Conservation (phyloP, 352 stramenopile species). For the Nothophytophthora sp. region DNA sequence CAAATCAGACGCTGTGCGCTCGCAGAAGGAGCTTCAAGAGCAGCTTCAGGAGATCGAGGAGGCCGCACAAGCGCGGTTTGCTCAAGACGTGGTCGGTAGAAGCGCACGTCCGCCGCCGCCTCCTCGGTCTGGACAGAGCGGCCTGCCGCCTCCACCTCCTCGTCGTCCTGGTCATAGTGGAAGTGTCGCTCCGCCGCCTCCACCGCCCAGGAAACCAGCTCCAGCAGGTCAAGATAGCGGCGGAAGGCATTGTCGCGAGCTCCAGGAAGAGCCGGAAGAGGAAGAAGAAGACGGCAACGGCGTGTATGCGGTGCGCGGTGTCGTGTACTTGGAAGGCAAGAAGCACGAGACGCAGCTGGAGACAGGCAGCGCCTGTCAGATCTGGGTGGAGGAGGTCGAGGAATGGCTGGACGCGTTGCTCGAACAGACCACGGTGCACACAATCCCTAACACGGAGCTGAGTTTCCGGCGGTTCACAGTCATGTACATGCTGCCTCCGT, state of each 20-base stretch:
- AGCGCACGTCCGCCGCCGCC: background rate
- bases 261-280: constrained; percentile 20
- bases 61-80: constrained; percentile 58
- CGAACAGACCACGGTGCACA: constrained; percentile 54
- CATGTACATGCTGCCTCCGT: constrained; percentile 56
- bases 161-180: no score
- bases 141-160: background rate
- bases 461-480: constrained; percentile 64
- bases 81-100: constrained; percentile 46
- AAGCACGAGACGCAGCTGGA: constrained; percentile 73
- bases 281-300: constrained; percentile 67
- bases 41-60: constrained; percentile 78
- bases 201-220: constrained; percentile 1
- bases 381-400: constrained; percentile 79
- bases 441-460: constrained; percentile 68
- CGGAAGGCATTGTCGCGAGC: constrained; percentile 2
- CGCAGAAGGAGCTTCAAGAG: constrained; percentile 60
- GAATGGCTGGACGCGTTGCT: constrained; percentile 80
- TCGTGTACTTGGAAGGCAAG: constrained; percentile 84
- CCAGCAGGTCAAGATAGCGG: background rate
- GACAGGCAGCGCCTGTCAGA: constrained; percentile 71
- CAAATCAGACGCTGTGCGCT: constrained; percentile 57
- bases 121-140: constrained; percentile 1
- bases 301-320: constrained; percentile 64
- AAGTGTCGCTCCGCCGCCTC: constrained; percentile 4